Evolutionary conservation across 2,329 filamentous ascomycete species (phyloP).

Genomic region (Ampelomyces quisqualis): DNA sequence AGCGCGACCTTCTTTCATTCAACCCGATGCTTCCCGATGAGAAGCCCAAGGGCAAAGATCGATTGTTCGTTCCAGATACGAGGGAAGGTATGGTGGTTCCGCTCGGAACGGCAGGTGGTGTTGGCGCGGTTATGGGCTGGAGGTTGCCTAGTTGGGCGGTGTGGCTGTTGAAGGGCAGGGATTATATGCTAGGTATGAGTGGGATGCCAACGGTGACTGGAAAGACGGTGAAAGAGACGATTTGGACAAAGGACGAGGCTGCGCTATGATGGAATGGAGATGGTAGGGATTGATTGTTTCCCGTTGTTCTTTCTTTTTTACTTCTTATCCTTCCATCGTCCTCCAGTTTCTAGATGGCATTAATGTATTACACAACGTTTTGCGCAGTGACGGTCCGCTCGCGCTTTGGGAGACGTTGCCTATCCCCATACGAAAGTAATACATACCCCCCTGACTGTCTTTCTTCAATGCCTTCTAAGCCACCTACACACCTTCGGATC

Average conservation of each 20-base stretch:
- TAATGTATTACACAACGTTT: no score
- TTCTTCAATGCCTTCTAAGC: no score
- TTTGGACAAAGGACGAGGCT: constrained; percentile 30
- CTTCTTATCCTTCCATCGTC: no score
- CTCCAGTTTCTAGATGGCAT: no score
- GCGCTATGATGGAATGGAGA: constrained; percentile 11
- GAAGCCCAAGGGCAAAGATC: constrained; percentile 30
- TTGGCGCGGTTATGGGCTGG: constrained; percentile 43
- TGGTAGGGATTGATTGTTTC: no score
- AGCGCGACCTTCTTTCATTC: constrained; percentile 48
- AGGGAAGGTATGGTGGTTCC: constrained; percentile 35
- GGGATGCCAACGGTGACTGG: constrained; percentile 16
- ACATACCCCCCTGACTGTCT: no score
- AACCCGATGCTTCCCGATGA: constrained; percentile 16
- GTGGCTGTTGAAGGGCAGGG: constrained; percentile 45
- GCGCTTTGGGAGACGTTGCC: no score
- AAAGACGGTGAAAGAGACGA: constrained; percentile 27
- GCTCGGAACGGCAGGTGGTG: constrained; percentile 36
- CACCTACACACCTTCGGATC: no score
- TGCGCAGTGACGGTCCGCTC: no score
- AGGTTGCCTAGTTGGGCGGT: constrained; percentile 43
- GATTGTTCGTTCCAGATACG: constrained; percentile 21
- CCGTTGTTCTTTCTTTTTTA: no score
- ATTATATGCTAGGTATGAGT: constrained; percentile 39
- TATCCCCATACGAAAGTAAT: no score